These are phyloP conservation scores for Acacia concinna DNA, from an alignment of 331 rosid species.

Conservation along the genomic window DNA sequence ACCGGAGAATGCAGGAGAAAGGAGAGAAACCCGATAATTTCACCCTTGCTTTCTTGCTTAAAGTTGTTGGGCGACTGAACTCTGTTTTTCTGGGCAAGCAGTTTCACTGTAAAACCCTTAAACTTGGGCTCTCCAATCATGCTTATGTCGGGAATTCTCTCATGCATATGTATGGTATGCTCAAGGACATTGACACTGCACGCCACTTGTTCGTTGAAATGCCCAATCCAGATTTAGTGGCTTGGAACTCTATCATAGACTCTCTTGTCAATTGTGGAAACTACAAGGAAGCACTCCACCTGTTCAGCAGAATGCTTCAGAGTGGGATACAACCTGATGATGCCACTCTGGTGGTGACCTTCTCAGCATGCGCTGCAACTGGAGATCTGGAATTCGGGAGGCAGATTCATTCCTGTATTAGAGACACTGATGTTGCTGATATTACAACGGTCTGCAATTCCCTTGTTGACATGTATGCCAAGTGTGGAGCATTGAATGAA, in stretches of 20 bases:
- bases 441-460: constrained; percentile 51
- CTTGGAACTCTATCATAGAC: constrained; percentile 73
- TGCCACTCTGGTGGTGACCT: constrained; percentile 58
- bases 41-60: constrained; percentile 69
- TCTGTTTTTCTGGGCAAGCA: constrained; percentile 51
- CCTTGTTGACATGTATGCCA: constrained; percentile 71
- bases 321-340: constrained; percentile 54
- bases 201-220: constrained; percentile 65
- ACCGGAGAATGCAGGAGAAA: constrained; percentile 47
- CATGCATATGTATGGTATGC: constrained; percentile 66
- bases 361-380: constrained; percentile 61
- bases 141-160: constrained; percentile 66
- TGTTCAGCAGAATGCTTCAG: constrained; percentile 55
- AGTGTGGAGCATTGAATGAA: constrained; percentile 79
- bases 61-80: constrained; percentile 48
- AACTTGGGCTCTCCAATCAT: constrained; percentile 56
- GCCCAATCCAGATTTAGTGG: constrained; percentile 52
- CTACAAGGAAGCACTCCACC: constrained; percentile 47
- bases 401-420: constrained; percentile 51
- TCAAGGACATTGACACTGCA: constrained; percentile 47
- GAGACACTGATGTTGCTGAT: constrained; percentile 21
- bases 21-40: constrained; percentile 48
- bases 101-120: constrained; percentile 48
- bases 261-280: constrained; percentile 46
- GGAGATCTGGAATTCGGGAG: constrained; percentile 70